Evolutionary conservation across 129 eudicot genomes (phyloP).

Genomic region (Kitagawia praeruptora): DNA sequence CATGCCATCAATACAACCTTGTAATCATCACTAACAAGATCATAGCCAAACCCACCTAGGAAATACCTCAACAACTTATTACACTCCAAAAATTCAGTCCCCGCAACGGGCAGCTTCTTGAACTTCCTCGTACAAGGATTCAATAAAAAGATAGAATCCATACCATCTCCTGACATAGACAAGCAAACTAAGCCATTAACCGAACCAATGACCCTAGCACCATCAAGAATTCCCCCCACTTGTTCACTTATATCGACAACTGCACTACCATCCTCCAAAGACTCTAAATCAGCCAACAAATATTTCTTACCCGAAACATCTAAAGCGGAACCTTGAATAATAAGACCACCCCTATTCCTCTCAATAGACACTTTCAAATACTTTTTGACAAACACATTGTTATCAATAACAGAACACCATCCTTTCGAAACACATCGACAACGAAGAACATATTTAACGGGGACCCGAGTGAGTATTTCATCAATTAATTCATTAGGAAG

Average conservation of each 20-base stretch:
- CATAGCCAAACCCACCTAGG: not conserved
- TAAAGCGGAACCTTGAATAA: no score
- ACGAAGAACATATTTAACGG: not conserved
- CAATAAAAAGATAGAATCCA: not conserved
- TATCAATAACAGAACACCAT: slow-evolving; percentile 8
- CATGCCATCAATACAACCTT: not conserved
- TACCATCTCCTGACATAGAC: not conserved
- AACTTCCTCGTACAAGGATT: not conserved
- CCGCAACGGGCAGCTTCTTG: not conserved
- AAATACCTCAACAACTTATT: no score
- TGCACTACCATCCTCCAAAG: not conserved
- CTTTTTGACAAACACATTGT: not conserved
- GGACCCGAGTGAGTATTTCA: not conserved
- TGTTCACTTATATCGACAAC: not conserved
- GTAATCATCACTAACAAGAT: not conserved
- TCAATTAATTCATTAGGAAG: not conserved
- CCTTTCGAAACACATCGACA: not conserved
- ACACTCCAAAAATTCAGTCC: no score
- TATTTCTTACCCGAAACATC: no score
- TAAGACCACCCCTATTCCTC: not conserved
- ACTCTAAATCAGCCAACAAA: not conserved
- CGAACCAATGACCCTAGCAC: slow-evolving; percentile 13
- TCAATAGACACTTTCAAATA: not conserved
- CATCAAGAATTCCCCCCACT: not conserved
- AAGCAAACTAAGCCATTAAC: slow-evolving; percentile 24